Evolutionary conservation across 2,329 filamentous ascomycete genomes (phyloP).

Genomic region (Ceratocystiopsis sp.): DNA sequence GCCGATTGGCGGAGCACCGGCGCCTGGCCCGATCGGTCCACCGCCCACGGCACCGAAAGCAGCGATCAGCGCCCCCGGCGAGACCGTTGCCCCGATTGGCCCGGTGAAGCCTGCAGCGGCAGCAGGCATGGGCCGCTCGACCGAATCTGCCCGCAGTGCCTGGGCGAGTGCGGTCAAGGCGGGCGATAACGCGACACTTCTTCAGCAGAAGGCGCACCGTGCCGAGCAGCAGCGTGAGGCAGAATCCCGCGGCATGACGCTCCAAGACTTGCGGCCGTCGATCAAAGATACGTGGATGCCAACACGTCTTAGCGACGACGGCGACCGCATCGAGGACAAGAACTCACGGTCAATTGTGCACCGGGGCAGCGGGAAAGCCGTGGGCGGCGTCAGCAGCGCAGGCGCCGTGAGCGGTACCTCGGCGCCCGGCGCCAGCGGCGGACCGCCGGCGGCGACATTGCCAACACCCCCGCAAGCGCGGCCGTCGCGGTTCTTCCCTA

Average conservation of each 20-base stretch:
- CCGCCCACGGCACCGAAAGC: slow-evolving; percentile 15
- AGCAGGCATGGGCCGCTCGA: neutral
- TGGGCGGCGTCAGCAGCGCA: slow-evolving; percentile 8
- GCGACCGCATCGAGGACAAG: slow-evolving; percentile 17
- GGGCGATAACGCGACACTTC: slow-evolving; percentile 27
- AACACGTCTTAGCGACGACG: slow-evolving; percentile 19
- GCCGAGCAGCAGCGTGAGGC: slow-evolving; percentile 26
- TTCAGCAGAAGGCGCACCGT: slow-evolving; percentile 21
- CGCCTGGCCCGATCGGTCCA: slow-evolving; percentile 29
- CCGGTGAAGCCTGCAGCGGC: slow-evolving; percentile 12
- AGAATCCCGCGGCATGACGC: slow-evolving; percentile 25
- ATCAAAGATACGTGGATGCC: slow-evolving; percentile 40
- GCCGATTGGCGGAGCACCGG: slow-evolving; percentile 15
- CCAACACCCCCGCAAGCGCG: slow-evolving; percentile 26
- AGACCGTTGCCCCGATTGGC: slow-evolving; percentile 13
- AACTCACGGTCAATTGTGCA: slow-evolving; percentile 14
- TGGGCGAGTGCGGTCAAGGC: slow-evolving; percentile 27
- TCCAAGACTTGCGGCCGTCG: slow-evolving; percentile 27
- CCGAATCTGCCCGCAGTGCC: slow-evolving; percentile 4
- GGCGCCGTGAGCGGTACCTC: no score
- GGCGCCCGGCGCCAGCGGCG: no score
- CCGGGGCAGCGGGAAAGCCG: slow-evolving; percentile 2
- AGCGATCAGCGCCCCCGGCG: no score
- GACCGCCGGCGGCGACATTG: slow-evolving; percentile 3
- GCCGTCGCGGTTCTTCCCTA: slow-evolving; percentile 45